Base-by-base conservation (phyloP, 2,329 filamentous ascomycete species). In the Hymenoscyphus scutula region DNA sequence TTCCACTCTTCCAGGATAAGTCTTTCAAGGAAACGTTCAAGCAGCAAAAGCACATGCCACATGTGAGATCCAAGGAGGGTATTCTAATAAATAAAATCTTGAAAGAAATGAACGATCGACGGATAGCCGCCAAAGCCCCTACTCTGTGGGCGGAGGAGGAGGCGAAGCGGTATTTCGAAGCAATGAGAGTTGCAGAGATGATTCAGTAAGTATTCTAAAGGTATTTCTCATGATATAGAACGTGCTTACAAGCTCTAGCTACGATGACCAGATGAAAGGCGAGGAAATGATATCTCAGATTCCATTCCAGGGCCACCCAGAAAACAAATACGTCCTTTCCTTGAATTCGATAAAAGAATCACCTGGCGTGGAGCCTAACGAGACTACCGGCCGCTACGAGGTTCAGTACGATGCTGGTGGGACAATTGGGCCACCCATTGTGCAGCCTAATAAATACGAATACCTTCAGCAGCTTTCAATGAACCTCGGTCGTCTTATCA, bases 281-380 rank as follows among this genome's bases (percentile, higher is more conserved):
- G 23, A 37, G 19, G 55, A 53, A 23, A 23, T 27, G 7, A 57
- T 71, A 15, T 65, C 67, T 11, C 63, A 63, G 41, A 65, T 72
- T 29, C 67, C 71, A 17, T 56, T 65, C 2, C 64, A n/a, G 45
- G 69, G 71, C 3, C 70, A 71, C 53, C 71, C 71, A 23, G 71
- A 72, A 41, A 71, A 70, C 37, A 70, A 68, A 53, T 72, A 69
- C 56, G 62, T 70, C 2, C 29, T 60, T 0, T 65, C 63, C 7
- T 51, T 53, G 53, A 54, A 61, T 0, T 53, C 34, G 30, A 60
- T 60, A n/a, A 1, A 10, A 7, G 30, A 2, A 1, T 64, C 63
- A 4, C 32, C 58, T 13, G 63, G 64, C 8, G 60, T 69, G 2
- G 53, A 27, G 2, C 5, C 13, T 5, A 51, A 57, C 13, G 6